Percentiles rank a stretch among this genome's conserved stretches.
Evolutionary conservation across 441 rosid species (phyloP).

Genomic region (Hypseocharis bilobata): DNA sequence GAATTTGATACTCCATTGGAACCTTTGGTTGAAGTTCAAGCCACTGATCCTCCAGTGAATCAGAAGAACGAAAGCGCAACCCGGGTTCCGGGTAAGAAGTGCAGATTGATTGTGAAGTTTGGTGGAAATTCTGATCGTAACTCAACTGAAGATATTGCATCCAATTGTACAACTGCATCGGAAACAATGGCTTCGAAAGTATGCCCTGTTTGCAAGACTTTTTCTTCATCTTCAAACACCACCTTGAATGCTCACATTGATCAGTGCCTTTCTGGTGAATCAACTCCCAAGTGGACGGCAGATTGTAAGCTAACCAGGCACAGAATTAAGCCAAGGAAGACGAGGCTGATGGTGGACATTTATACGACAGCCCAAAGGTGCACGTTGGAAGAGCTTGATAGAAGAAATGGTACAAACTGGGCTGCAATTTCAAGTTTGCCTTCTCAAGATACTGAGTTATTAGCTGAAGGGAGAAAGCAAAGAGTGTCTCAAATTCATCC

Average conservation of each 20-base stretch:
- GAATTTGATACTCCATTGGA: conserved; percentile 27
- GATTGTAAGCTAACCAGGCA: conserved; percentile 53
- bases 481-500: conserved; percentile 29
- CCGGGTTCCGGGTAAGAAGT: conserved; percentile 48
- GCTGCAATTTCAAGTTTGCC: conserved; percentile 45
- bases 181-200: conserved; percentile 82
- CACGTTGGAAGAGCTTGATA: conserved; percentile 84
- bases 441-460: conserved; percentile 31
- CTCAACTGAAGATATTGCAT: conserved; percentile 59
- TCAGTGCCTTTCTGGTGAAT: conserved; percentile 76
- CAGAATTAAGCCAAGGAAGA: conserved; percentile 68
- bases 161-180: conserved; percentile 41
- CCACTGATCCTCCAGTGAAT: conserved; percentile 26
- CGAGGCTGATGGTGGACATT: conserved; percentile 61
- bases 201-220: conserved; percentile 96
- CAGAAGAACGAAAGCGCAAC: conserved; percentile 31
- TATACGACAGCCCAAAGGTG: conserved; percentile 51
- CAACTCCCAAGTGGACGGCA: conserved; percentile 51
- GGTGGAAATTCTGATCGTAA: conserved; percentile 48
- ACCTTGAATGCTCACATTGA: conserved; percentile 97
- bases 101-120: conserved; percentile 60
- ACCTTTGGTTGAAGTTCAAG: conserved; percentile 30
- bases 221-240: conserved; percentile 91
- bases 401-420: conserved; percentile 82
- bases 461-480: conserved; percentile 38